These are phyloP conservation scores for Teunomyces tritomae DNA, from an alignment of 805 yeast genomes.

Conservation along the genomic window DNA sequence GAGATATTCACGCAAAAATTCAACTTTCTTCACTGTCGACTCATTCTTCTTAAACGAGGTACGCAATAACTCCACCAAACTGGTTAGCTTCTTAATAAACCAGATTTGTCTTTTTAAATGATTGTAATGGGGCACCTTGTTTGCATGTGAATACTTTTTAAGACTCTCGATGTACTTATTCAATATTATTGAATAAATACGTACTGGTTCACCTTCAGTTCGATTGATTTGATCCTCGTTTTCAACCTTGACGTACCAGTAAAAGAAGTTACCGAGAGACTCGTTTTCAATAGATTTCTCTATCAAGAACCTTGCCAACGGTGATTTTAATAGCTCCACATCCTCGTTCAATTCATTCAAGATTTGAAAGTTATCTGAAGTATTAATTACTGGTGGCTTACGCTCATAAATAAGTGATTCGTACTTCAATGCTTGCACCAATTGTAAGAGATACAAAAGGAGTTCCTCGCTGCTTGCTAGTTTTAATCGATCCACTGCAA, in stretches of 20 bases:
- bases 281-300: conserved; percentile 65
- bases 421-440: conserved; percentile 87
- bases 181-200: conserved; percentile 33
- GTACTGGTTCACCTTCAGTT: conserved; percentile 14
- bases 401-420: conserved; percentile 44
- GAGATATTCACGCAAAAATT: conserved; percentile 58
- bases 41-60: conserved; percentile 56
- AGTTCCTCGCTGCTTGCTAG: conserved; percentile 79
- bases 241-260: conserved; percentile 91
- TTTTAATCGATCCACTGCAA: conserved; percentile 82
- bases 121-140: conserved; percentile 33
- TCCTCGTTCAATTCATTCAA: conserved; percentile 17
- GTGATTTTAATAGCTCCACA: conserved; percentile 41
- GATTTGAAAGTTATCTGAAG: conserved; percentile 15
- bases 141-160: conserved; percentile 23
- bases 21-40: conserved; percentile 72
- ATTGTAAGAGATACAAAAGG: conserved; percentile 76
- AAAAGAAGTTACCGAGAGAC: conserved; percentile 74
- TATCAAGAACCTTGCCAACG: conserved; percentile 72
- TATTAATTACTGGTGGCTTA: conserved; percentile 6
- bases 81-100: conserved; percentile 63
- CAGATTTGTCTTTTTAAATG: conserved; percentile 60
- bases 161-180: conserved; percentile 42
- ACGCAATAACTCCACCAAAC: conserved; percentile 63
- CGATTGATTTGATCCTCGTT: conserved; percentile 55